Evolutionary conservation across 2,329 filamentous ascomycete genomes (phyloP).

Genomic region (Neonectria sp.): DNA sequence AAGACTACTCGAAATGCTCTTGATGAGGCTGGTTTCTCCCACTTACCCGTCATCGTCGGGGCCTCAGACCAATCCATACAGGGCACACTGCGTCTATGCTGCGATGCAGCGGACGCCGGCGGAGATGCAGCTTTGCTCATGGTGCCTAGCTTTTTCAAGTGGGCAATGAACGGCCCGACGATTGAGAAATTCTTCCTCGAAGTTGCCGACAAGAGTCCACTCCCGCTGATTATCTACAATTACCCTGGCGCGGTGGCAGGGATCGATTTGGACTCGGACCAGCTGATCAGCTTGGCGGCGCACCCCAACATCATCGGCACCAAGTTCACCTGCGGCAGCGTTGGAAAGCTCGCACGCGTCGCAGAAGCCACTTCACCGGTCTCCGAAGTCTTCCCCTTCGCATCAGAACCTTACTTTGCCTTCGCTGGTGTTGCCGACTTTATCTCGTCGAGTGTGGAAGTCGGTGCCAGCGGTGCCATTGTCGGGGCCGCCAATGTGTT

Average conservation of each 20-base stretch:
- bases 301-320: slow-evolving; percentile 90
- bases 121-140: slow-evolving; percentile 86
- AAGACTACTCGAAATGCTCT: slow-evolving; percentile 86
- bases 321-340: slow-evolving; percentile 94
- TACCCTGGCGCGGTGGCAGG: slow-evolving; percentile 90
- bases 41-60: slow-evolving; percentile 86
- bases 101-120: slow-evolving; percentile 76
- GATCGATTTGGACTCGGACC: slow-evolving; percentile 91
- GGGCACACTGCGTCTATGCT: slow-evolving; percentile 81
- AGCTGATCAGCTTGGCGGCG: slow-evolving; percentile 82
- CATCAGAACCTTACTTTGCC: slow-evolving; percentile 80
- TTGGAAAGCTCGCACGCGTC: slow-evolving; percentile 88
- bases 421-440: slow-evolving; percentile 92
- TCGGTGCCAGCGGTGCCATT: slow-evolving; percentile 87
- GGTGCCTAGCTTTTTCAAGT: slow-evolving; percentile 87
- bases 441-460: slow-evolving; percentile 84
- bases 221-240: slow-evolving; percentile 89
- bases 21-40: slow-evolving; percentile 81
- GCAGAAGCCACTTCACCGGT: slow-evolving; percentile 80
- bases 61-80: slow-evolving; percentile 86
- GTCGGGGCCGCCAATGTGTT: slow-evolving; percentile 89
- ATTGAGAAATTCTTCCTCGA: slow-evolving; percentile 80
- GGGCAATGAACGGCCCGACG: slow-evolving; percentile 80
- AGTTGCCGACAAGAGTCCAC: slow-evolving; percentile 81
- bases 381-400: slow-evolving; percentile 61